A percentile compares a stretch with the other conserved stretches of the same genome.
Evolutionary conservation across 306 rosid genomes (phyloP).

Genomic region (Elaeagnus macrophylla): DNA sequence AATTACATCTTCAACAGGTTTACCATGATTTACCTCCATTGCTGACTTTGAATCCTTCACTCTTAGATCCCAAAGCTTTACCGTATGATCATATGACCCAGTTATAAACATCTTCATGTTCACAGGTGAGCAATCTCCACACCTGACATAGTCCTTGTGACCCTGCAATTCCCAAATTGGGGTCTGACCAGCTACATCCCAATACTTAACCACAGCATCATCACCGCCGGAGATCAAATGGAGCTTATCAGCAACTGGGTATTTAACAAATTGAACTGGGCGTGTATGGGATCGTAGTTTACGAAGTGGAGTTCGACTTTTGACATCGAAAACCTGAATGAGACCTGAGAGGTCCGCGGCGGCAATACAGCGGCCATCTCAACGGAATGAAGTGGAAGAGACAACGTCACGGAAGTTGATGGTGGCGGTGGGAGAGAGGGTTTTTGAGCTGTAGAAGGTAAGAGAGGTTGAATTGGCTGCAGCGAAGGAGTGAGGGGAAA

Average conservation of each 20-base stretch:
- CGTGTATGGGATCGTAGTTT: conserved; percentile 60
- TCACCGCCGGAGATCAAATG: conserved; percentile 81
- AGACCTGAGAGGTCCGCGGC: conserved; percentile 79
- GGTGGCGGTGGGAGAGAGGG: conserved; percentile 37
- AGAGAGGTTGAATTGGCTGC: conserved; percentile 64
- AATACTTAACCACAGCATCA: conserved; percentile 63
- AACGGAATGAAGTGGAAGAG: conserved; percentile 60
- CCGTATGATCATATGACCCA: conserved; percentile 85
- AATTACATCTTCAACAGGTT: conserved; percentile 69
- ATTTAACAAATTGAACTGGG: conserved; percentile 68
- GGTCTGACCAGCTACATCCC: conserved; percentile 63
- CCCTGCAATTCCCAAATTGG: conserved; percentile 36
- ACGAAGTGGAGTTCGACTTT: conserved; percentile 48
- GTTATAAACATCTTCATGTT: conserved; percentile 49
- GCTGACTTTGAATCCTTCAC: conserved; percentile 36
- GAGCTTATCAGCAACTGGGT: conserved; percentile 56
- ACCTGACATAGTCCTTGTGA: conserved; percentile 74
- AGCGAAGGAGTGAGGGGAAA: conserved; percentile 43
- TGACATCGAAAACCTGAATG: conserved; percentile 58
- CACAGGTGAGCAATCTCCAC: conserved; percentile 82
- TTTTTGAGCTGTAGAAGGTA: conserved; percentile 40
- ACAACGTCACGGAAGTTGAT: conserved; percentile 57
- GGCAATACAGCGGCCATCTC: conserved; percentile 67
- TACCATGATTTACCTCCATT: conserved; percentile 54
- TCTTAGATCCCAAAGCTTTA: conserved; percentile 81